Evolutionary conservation across 805 yeast genomes (phyloP).

Genomic region (Sugiyamaella chiloensis): DNA sequence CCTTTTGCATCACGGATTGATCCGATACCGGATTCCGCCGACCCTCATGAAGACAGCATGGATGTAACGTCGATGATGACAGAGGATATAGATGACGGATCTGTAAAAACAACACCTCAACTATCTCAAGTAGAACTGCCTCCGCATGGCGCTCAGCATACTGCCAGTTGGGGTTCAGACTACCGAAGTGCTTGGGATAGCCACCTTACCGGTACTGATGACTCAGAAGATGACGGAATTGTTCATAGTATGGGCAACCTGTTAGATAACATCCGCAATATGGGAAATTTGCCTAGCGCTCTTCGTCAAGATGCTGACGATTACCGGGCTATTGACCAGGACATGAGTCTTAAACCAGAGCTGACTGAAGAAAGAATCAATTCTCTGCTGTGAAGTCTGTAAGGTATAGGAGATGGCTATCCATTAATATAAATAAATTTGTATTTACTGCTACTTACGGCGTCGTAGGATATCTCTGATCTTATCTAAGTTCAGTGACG

Average conservation of each 20-base stretch:
- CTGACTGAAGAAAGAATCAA: constrained; percentile 5
- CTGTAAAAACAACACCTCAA: neutral
- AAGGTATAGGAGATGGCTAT: neutral
- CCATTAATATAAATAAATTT: too few species aligned
- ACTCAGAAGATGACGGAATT: constrained; percentile 25
- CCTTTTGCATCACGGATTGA: constrained; percentile 1
- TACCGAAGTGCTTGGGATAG: constrained; percentile 22
- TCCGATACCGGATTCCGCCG: neutral
- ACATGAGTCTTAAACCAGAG: neutral
- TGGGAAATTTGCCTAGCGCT: constrained; percentile 3
- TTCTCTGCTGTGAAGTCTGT: constrained; percentile 1
- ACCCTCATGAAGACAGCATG: constrained; percentile 1
- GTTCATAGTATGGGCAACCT: constrained; percentile 21
- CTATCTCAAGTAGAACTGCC: neutral
- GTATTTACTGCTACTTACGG: constrained; percentile 1
- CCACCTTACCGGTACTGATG: constrained; percentile 17
- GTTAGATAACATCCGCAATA: constrained; percentile 24
- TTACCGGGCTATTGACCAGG: neutral
- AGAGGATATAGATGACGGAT: constrained; percentile 6
- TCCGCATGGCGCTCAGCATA: neutral
- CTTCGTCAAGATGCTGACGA: neutral
- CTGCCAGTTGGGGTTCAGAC: constrained; percentile 5
- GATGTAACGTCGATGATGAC: constrained; percentile 19
- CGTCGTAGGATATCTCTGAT: constrained; percentile 15
- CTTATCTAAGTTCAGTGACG: constrained; percentile 12